Percentiles rank a stretch among this genome's conserved stretches.
Evolutionary conservation across 2,329 filamentous ascomycete species (phyloP).

Genomic region (Calonectria leucothoes): DNA sequence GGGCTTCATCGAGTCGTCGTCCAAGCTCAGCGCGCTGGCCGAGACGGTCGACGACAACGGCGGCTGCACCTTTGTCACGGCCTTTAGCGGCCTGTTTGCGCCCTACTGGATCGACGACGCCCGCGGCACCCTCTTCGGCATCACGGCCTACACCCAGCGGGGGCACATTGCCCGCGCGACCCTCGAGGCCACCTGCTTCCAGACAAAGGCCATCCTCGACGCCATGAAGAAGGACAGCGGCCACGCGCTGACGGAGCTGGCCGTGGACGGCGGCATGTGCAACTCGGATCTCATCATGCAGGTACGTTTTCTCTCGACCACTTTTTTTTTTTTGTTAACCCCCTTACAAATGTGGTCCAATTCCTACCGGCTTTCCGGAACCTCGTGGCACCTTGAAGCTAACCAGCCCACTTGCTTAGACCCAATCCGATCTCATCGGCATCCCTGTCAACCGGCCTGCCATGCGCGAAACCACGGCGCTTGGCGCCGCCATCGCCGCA

Average conservation of each 20-base stretch:
- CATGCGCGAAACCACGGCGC: constrained; percentile 86
- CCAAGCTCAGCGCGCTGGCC: constrained; percentile 58
- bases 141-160: constrained; percentile 80
- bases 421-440: constrained; percentile 83
- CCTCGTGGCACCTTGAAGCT: constrained; percentile 2
- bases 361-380: background rate
- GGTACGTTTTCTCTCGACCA: constrained; percentile 44
- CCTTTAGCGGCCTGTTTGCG: constrained; percentile 83
- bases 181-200: constrained; percentile 84
- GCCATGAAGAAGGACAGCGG: constrained; percentile 85
- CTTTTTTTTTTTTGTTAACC: too few species aligned
- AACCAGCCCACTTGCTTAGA: constrained; percentile 52
- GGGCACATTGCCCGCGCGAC: constrained; percentile 85
- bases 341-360: too few species aligned
- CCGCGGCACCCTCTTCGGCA: constrained; percentile 82
- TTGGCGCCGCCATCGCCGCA: constrained; percentile 85
- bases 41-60: constrained; percentile 73
- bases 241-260: constrained; percentile 77
- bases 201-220: constrained; percentile 84
- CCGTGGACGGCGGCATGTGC: constrained; percentile 87
- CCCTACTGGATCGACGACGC: constrained; percentile 90
- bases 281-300: constrained; percentile 86
- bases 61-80: constrained; percentile 82
- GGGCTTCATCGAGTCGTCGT: constrained; percentile 63
- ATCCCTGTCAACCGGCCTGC: constrained; percentile 82